phyloP scores from a whole-genome alignment of 2,329 filamentous ascomycete genomes.

The Talaromyces albobiverticillius region DNA sequence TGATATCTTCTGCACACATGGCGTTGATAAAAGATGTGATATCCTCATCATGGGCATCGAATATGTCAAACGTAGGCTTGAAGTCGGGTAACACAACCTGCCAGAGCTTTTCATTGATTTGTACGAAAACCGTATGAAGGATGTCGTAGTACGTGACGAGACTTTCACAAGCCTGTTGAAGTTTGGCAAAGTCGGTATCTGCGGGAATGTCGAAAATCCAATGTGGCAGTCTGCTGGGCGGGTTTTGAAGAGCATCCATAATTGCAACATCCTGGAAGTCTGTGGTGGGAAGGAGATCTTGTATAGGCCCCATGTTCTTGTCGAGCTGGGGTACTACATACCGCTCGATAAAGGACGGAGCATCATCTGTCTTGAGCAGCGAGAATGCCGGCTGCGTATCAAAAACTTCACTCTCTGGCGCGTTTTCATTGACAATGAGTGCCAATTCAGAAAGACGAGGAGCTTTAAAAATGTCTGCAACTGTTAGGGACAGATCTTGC shows the following conservation, averaged over 20 bases:
- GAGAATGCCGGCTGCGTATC: neutral
- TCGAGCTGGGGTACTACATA: neutral
- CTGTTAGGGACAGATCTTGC: neutral
- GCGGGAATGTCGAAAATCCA: neutral
- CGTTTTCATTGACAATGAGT: neutral
- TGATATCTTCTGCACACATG: neutral
- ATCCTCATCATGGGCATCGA: neutral
- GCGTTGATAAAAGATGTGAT: neutral
- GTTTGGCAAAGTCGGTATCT: neutral
- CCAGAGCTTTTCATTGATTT: neutral
- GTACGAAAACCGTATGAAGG: neutral
- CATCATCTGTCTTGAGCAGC: neutral
- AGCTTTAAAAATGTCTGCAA: constrained; percentile 10
- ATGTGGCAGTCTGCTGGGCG: constrained; percentile 5
- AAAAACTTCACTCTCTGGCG: neutral
- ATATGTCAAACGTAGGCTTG: neutral
- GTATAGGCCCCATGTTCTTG: neutral
- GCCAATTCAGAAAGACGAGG: constrained; percentile 5
- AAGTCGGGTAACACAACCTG: neutral
- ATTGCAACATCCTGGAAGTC: constrained; percentile 5
- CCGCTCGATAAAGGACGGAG: neutral
- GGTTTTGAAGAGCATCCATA: neutral
- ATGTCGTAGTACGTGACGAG: neutral
- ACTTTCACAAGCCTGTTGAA: constrained; percentile 1
- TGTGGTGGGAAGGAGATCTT: neutral